Evolutionary conservation across 75 land plant species (phyloP).

Genomic region (Selaginella moellendorffii): DNA sequence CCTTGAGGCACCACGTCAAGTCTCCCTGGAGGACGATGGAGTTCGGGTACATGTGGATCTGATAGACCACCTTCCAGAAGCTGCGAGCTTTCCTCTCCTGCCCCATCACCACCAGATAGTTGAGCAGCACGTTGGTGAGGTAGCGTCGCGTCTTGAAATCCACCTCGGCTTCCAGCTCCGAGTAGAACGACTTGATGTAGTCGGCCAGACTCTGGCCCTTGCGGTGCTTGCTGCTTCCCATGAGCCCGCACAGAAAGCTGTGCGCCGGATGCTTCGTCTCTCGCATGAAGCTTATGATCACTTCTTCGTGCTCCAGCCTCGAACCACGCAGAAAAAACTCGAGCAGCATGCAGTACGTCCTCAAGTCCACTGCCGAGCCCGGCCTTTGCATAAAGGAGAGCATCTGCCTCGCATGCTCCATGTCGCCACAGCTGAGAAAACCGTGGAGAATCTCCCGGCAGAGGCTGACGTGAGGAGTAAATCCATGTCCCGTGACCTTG

Average conservation of each 20-base stretch:
- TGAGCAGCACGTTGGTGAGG: neutral
- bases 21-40: neutral
- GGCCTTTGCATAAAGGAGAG: neutral
- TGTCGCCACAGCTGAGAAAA: neutral
- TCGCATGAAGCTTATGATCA: neutral
- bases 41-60: neutral
- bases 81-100: neutral
- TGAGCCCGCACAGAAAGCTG: neutral
- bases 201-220: neutral
- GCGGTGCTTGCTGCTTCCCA: neutral
- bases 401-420: neutral
- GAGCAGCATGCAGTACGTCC: neutral
- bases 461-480: neutral
- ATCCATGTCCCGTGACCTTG: neutral
- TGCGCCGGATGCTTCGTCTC: neutral
- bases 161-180: neutral
- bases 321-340: neutral
- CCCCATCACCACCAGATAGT: neutral
- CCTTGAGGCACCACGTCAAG: neutral
- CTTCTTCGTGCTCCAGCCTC: neutral
- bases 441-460: neutral
- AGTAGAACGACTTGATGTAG: neutral
- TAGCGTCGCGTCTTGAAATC: neutral
- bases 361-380: neutral
- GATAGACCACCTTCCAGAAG: neutral